phyloP scores from a whole-genome alignment of 768 basidiomycete species.

The Trametes cingulata region DNA sequence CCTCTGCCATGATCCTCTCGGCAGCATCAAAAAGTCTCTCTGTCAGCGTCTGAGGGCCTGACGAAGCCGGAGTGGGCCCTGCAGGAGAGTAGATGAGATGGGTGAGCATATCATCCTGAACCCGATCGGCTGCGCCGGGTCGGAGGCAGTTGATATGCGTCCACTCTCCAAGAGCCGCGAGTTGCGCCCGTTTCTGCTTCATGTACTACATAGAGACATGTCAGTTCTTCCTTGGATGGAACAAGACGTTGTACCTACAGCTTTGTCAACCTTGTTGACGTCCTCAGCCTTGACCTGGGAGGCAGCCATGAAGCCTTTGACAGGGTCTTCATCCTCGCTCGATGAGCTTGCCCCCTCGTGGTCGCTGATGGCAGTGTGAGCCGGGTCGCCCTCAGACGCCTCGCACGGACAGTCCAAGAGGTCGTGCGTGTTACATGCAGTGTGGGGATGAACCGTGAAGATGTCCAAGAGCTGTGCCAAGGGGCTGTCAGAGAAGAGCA shows the following conservation, averaged over 20 bases:
- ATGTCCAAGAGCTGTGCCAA: constrained; percentile 78
- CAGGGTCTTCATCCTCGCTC: constrained; percentile 31
- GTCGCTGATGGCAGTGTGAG: neutral
- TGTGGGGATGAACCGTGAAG: constrained; percentile 81
- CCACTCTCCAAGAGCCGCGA: constrained; percentile 81
- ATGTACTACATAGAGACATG: constrained; percentile 46
- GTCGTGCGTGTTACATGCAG: constrained; percentile 90
- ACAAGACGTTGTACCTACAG: constrained; percentile 39
- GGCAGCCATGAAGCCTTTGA: constrained; percentile 59
- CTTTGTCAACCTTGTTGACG: constrained; percentile 50
- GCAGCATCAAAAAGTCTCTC: constrained; percentile 43
- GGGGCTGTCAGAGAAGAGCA: constrained; percentile 9
- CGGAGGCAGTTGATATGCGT: constrained; percentile 77
- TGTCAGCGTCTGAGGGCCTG: constrained; percentile 29
- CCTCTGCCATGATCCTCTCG: constrained; percentile 46
- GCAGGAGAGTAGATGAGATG: constrained; percentile 41
- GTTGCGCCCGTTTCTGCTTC: constrained; percentile 64
- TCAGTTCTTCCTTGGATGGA: constrained; percentile 9
- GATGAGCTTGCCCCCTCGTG: constrained; percentile 33
- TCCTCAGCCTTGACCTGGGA: constrained; percentile 55
- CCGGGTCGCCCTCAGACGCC: neutral
- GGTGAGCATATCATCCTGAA: constrained; percentile 69
- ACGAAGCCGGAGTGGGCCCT: constrained; percentile 13
- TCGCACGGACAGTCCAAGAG: constrained; percentile 80
- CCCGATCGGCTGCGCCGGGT: constrained; percentile 42